Base-by-base conservation (phyloP, 2,329 filamentous ascomycete species). In the Hypoxylon sp. region DNA sequence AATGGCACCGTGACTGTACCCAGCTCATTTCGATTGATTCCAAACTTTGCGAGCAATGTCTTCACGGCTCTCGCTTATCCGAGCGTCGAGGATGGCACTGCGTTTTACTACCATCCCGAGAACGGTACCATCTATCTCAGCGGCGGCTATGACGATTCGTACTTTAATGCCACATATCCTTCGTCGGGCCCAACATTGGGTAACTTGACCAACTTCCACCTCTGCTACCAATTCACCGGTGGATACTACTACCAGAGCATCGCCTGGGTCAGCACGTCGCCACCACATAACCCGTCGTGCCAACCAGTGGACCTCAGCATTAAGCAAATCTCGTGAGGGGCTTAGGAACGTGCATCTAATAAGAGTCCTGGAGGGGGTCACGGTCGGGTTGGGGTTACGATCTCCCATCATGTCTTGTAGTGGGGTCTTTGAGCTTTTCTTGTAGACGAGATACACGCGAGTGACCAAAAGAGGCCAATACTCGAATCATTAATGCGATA, bases 241-340 rank as follows among this genome's bases (percentile, higher is more conserved):
- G 55, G 62, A 4, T 75, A 75, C 50, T 77, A 74, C 60, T 74
- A 73, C 58, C 57, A 67, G 13, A 73, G 74, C 7, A 67, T 76
- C 35, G 69, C 70, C n/a, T 76, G 74, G 74, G 72, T 73, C 15
- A 67, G 60, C 31, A 60, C 62, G 3, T 48, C 31, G 24, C 74
- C 74, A 13, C 67, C 75, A 1, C 69, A 68, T 19, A 77, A 77
- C 60, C 74, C 75, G 4, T 71, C 73, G 2, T 77, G 75, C 32
- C 46, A 69, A 47, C 68, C 75, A 0, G 72, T 75, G 17, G 59
- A 74, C 39, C 31, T 75, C 55, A 67, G 29, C 42, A 47, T 75
- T 19, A 50, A 68, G 52, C 51, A 57, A 35, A 35, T 70, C 19
- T 53, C 66, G 11, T 62, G 52, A 35, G 31, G 4, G 7, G n/a